Conservation (phyloP, 2,329 filamentous ascomycete genomes). For the Xylariaceae sp. region DNA sequence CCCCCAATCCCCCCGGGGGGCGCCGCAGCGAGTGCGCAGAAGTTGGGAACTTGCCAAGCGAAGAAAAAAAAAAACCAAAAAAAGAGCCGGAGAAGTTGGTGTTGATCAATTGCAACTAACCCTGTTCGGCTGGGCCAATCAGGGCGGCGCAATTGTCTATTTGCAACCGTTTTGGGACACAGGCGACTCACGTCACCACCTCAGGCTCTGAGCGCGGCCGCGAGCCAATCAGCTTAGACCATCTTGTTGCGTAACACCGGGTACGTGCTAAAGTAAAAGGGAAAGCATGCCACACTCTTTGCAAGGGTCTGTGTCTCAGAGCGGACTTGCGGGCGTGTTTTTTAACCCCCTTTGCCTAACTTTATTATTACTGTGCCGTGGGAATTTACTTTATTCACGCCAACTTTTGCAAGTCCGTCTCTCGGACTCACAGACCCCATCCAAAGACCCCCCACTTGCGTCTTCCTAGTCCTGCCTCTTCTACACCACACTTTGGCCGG, state of each 20-base stretch:
- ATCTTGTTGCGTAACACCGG: not conserved
- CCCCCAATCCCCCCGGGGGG: too few species aligned
- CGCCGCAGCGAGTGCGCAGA: not conserved
- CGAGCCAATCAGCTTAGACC: constrained; percentile 21
- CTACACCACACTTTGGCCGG: constrained; percentile 11
- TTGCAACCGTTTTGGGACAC: constrained; percentile 23
- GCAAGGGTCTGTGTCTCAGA: too few species aligned
- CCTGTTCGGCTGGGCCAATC: constrained; percentile 27
- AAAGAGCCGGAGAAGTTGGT: not conserved
- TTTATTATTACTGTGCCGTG: constrained; percentile 5
- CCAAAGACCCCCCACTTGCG: constrained; percentile 23
- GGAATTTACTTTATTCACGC: not conserved
- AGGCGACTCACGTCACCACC: constrained; percentile 30
- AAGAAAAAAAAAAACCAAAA: too few species aligned
- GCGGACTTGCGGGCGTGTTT: too few species aligned
- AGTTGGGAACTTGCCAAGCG: not conserved
- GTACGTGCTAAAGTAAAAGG: not conserved
- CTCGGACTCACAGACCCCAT: constrained; percentile 26
- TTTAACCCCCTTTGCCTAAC: too few species aligned
- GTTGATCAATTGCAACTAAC: not conserved
- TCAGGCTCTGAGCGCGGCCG: constrained; percentile 16
- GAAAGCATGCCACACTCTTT: not conserved
- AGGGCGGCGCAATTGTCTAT: constrained; percentile 28
- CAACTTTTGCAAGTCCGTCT: constrained; percentile 22
- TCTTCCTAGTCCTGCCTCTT: constrained; percentile 24